Evolutionary conservation across 345 rosid genomes (phyloP).

Genomic region (Excoecaria agallocha): DNA sequence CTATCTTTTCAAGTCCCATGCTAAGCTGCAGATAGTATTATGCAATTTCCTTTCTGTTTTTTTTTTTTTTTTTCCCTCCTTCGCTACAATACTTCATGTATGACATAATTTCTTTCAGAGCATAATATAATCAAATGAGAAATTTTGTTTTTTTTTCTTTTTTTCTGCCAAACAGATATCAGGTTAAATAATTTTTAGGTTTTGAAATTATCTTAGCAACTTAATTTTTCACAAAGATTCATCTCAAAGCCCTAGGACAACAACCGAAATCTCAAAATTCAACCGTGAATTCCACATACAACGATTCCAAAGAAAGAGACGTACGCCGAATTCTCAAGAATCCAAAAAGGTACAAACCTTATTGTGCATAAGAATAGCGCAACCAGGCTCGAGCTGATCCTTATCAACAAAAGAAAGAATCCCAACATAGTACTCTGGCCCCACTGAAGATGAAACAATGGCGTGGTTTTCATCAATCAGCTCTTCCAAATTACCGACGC

Average conservation of each 20-base stretch:
- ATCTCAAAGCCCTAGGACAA: background rate
- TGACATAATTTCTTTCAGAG: no score
- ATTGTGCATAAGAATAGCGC: slow-evolving; percentile 40
- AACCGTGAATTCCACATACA: background rate
- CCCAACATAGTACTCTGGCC: slow-evolving; percentile 33
- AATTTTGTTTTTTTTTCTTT: no score
- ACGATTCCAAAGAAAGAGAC: background rate
- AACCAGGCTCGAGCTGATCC: slow-evolving; percentile 43
- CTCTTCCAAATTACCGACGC: slow-evolving; percentile 35
- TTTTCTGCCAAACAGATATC: no score
- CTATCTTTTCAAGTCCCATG: no score
- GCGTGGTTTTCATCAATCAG: slow-evolving; percentile 33
- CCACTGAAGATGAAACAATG: slow-evolving; percentile 29
- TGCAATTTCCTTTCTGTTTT: no score
- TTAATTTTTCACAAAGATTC: no score
- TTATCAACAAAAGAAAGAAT: slow-evolving; percentile 31
- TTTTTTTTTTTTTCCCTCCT: no score
- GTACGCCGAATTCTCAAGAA: background rate
- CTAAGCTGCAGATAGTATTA: no score
- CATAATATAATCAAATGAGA: no score
- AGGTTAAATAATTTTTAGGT: no score
- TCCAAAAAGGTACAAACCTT: slow-evolving; percentile 14
- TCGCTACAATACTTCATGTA: no score
- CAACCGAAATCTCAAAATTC: background rate
- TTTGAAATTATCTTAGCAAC: no score